phyloP scores from a whole-genome alignment of 1,139 yeast genomes.

The Geotrichum bryndzae region DNA sequence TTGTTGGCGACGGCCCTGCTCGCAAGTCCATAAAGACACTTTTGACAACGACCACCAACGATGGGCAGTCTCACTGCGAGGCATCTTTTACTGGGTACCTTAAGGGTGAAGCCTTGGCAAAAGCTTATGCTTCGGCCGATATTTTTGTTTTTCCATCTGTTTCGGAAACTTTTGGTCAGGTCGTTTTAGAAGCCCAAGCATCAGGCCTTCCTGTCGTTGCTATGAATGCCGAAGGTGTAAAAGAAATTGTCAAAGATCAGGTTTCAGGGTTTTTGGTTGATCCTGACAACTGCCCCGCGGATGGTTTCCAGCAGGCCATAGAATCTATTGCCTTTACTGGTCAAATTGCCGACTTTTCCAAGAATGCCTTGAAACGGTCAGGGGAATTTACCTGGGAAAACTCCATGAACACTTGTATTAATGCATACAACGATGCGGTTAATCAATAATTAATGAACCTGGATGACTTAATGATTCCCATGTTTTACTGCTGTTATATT shows the following conservation, averaged over 20 bases:
- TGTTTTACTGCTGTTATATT: neutral
- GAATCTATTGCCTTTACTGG: conserved; percentile 11
- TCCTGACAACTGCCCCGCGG: conserved; percentile 5
- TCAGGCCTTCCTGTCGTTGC: conserved; percentile 23
- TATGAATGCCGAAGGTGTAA: conserved; percentile 20
- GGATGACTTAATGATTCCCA: neutral
- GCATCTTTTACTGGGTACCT: conserved; percentile 23
- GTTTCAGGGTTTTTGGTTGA: conserved; percentile 17
- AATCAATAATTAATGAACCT: neutral
- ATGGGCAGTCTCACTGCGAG: conserved; percentile 11
- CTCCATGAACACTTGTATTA: conserved; percentile 19
- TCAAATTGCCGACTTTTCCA: conserved; percentile 13
- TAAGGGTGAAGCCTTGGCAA: conserved; percentile 20
- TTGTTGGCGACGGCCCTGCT: conserved; percentile 25
- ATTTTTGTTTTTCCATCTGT: conserved; percentile 21
- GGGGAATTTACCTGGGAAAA: conserved; percentile 18
- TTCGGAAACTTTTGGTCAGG: conserved; percentile 25
- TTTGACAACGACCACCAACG: conserved; percentile 4
- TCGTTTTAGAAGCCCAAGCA: conserved; percentile 24
- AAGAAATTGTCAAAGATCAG: conserved; percentile 15
- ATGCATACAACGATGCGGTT: conserved; percentile 15
- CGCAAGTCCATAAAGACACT: conserved; percentile 16
- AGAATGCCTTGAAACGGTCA: conserved; percentile 16
- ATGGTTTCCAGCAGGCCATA: conserved; percentile 10
- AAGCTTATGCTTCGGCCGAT: conserved; percentile 23